These are phyloP conservation scores for Microcera coccophila DNA, from an alignment of 2,329 filamentous ascomycete species.

Conservation along the genomic window DNA sequence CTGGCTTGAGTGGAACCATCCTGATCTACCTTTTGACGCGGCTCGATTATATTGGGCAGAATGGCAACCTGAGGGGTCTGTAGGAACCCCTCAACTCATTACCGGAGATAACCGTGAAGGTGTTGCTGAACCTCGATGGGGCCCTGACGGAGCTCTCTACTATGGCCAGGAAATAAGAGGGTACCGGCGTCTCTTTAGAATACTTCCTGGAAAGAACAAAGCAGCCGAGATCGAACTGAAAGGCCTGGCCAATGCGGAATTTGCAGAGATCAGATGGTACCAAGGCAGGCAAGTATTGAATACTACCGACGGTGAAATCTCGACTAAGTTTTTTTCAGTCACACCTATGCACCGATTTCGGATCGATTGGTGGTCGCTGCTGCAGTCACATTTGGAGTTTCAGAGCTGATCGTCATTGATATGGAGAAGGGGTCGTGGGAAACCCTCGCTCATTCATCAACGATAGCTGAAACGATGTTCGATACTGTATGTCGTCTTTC, in stretches of 20 bases:
- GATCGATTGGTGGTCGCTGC: constrained; percentile 33
- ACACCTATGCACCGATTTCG: constrained; percentile 39
- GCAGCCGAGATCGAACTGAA: constrained; percentile 31
- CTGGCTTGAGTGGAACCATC: constrained; percentile 56
- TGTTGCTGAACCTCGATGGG: constrained; percentile 50
- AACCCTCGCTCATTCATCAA: constrained; percentile 27
- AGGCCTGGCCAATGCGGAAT: constrained; percentile 40
- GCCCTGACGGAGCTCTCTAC: constrained; percentile 44
- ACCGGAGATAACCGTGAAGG: constrained; percentile 42
- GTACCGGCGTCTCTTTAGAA: constrained; percentile 46
- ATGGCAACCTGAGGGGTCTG: constrained; percentile 33
- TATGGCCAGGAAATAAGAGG: constrained; percentile 45
- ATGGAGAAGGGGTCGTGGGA: constrained; percentile 30
- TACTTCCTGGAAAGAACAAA: constrained; percentile 25
- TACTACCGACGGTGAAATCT: not conserved
- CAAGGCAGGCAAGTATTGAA: constrained; percentile 28
- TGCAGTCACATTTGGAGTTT: constrained; percentile 31
- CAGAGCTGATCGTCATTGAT: constrained; percentile 37
- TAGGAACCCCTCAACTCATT: constrained; percentile 34
- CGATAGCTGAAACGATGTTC: constrained; percentile 31
- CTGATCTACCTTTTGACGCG: constrained; percentile 49
- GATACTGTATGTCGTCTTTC: constrained; percentile 35
- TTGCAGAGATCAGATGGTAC: constrained; percentile 33
- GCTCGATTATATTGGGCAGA: constrained; percentile 42
- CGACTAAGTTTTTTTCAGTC: constrained; percentile 23